Conservation (phyloP, 352 stramenopile species). For the Globisporangium paroecandrum region DNA sequence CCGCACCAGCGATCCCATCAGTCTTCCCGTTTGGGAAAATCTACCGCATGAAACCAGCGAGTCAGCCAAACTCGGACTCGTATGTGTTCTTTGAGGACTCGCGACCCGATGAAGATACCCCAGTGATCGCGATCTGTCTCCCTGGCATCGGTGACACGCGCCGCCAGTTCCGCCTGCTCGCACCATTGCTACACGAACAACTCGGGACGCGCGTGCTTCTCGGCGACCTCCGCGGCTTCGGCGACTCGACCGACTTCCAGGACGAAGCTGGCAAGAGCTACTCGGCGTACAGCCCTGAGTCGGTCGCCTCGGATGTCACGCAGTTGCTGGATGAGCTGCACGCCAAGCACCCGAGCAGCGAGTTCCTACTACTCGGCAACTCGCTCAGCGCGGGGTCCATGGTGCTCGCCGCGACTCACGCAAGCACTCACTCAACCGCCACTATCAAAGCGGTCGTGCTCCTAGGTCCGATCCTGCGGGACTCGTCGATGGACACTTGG, state of each 20-base stretch:
- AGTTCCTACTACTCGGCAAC: slow-evolving; percentile 38
- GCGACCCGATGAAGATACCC: slow-evolving; percentile 15
- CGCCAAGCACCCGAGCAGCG: slow-evolving; percentile 15
- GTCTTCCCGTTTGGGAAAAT: slow-evolving; percentile 24
- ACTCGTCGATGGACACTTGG: slow-evolving; percentile 25
- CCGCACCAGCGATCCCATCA: background rate
- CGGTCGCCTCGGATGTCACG: slow-evolving; percentile 25
- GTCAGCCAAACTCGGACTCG: background rate
- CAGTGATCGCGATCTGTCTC: slow-evolving; percentile 32
- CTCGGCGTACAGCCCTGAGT: slow-evolving; percentile 30
- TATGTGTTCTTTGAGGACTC: slow-evolving; percentile 44
- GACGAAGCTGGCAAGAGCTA: slow-evolving; percentile 12
- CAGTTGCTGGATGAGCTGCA: slow-evolving; percentile 27
- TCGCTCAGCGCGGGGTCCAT: slow-evolving; percentile 35
- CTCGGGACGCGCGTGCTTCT: slow-evolving; percentile 30
- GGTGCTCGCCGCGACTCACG: slow-evolving; percentile 22
- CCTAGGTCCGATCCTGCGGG: slow-evolving; percentile 30
- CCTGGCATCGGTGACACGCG: slow-evolving; percentile 41
- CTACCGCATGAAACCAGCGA: slow-evolving; percentile 18
- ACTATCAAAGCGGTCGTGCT: slow-evolving; percentile 26
- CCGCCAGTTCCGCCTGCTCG: slow-evolving; percentile 37
- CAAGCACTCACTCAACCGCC: background rate
- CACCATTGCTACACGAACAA: slow-evolving; percentile 32
- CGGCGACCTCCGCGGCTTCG: slow-evolving; percentile 41
- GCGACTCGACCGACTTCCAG: slow-evolving; percentile 33